phyloP scores from a whole-genome alignment of 2,329 filamentous ascomycete species.

The Trichoderma arundinaceum region DNA sequence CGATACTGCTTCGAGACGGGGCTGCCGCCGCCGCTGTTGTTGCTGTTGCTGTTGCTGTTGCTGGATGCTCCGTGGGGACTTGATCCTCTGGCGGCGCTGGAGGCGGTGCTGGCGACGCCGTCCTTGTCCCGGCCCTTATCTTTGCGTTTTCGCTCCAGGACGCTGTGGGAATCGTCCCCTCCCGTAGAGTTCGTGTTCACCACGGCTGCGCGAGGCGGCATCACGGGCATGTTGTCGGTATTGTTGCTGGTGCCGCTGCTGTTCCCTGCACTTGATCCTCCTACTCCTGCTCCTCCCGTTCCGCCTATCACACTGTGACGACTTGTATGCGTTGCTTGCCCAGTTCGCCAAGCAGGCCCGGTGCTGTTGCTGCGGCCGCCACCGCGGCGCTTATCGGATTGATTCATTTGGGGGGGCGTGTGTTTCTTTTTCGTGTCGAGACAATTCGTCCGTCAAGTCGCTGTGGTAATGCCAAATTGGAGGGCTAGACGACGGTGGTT shows the following conservation, averaged over 20 bases:
- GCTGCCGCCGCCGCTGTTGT: constrained; percentile 22
- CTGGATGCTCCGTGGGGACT: constrained; percentile 36
- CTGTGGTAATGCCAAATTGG: constrained; percentile 36
- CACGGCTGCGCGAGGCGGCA: constrained; percentile 43
- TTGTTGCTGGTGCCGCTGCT: constrained; percentile 35
- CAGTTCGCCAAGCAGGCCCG: constrained; percentile 36
- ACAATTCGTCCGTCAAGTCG: constrained; percentile 37
- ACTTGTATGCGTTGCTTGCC: constrained; percentile 33
- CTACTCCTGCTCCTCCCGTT: constrained; percentile 22
- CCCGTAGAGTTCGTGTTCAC: constrained; percentile 35
- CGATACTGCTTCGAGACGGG: constrained; percentile 28
- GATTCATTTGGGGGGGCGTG: constrained; percentile 43
- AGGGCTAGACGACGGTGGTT: constrained; percentile 39
- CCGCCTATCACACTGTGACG: constrained; percentile 30
- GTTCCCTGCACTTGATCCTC: constrained; percentile 3
- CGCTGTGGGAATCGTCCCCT: constrained; percentile 39
- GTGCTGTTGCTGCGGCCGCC: constrained; percentile 37
- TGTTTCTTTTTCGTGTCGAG: background rate
- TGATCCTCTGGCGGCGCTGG: constrained; percentile 25
- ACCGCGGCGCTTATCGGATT: constrained; percentile 54
- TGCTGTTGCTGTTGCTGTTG: constrained; percentile 37
- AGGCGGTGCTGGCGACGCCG: constrained; percentile 29
- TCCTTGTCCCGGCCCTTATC: constrained; percentile 42
- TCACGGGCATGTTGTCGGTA: constrained; percentile 40
- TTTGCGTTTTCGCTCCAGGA: constrained; percentile 46